Base-by-base conservation (phyloP, 2,329 filamentous ascomycete genomes). In the Periconia sp. region DNA sequence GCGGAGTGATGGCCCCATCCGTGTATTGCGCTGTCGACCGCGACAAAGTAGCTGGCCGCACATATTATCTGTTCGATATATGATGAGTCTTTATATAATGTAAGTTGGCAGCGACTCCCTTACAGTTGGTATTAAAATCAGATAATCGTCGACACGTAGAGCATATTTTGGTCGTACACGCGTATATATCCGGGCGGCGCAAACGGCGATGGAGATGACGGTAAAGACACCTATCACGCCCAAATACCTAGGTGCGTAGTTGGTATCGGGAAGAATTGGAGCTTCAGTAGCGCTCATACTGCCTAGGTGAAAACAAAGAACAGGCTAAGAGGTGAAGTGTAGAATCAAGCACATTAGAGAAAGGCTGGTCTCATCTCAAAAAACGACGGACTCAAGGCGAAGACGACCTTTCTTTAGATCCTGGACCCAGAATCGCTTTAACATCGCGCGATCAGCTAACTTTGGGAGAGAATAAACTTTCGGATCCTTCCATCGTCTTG, bases 61-160 rank as follows among this genome's bases (percentile, higher is more conserved):
- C 35, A 37, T 18, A 37, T 23, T 37, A 37, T 13, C 35, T 37
- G 10, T n/a, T n/a, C n/a, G n/a, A n/a, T n/a, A n/a, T n/a, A n/a
- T 28, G 24, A 32, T 17, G 13, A 16, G 11, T 17, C 16, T 6
- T n/a, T 17, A 32, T 10, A 10, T n/a, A n/a, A 8, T 17, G 11
- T 9, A 32, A 32, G 4, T 4, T 32, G 10, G 19, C 5, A 32
- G 7, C 15, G 7, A 8, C 17, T 31, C 13, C 13, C 24, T 10
- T 29, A 37, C 35, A 2, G 35, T 37, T 2, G 35, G 24, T 29
- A 21, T 29, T n/a, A n/a, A 8, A 11, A 37, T 23, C 24, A 37
- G 35, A 24, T 37, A 28, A 18, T 37, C 35, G 24, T 37, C 35
- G 5, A 37, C 15, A 4, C 35, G 35, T 9, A 37, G 11, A n/a